Base-by-base conservation (phyloP, 2,329 filamentous ascomycete species). In the Stagonosporopsis cucurbitacearum region DNA sequence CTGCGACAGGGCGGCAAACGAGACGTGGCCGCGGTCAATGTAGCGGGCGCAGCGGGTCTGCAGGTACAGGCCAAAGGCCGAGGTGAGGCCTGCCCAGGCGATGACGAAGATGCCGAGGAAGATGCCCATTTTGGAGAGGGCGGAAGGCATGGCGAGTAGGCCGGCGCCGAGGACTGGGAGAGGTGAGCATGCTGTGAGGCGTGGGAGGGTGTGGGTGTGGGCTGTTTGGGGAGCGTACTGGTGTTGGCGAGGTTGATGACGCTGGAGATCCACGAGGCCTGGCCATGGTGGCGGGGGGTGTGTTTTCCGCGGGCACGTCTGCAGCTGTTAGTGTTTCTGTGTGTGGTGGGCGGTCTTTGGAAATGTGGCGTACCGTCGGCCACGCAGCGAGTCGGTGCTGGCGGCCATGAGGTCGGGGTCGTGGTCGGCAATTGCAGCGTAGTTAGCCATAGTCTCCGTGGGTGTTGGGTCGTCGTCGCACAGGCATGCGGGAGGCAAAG, bases 221-320 rank as follows among this genome's bases (percentile, higher is more conserved):
- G n/a, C n/a, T n/a, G n/a, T n/a, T n/a, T n/a, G 25, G n/a, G 1
- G 22, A 50, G 63, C 86, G 56, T 83, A 95, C 91, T 99, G 17
- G 95, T 99, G 77, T 99, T 99, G 62, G 98, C 83, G 62, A 99
- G 82, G 75, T 99, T 99, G 78, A 98, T 89, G 64, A 95, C 89
- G 74, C 93, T 96, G 79, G 92, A 96, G 50, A 89, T 76, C 86
- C 91, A 96, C 66, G 91, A 90, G 66, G 95, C 95, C 71, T 93
- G 86, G 50, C 95, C 93, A 57, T 77, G 77, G 37, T 78, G 72
- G 46, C 89, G 89, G 53, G 82, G 84, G 75, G 90, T 86, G 78
- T 92, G 92, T 68, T 88, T 87, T 61, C 83, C 85, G 70, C 87
- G 79, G 23, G 76, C 81, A 65, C 82, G 79, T 73, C 87, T 84